Percentiles rank a stretch among this genome's conserved stretches.
These are phyloP conservation scores for Rosa hybrid DNA, from an alignment of 331 rosid genomes.

Conservation along the genomic window DNA sequence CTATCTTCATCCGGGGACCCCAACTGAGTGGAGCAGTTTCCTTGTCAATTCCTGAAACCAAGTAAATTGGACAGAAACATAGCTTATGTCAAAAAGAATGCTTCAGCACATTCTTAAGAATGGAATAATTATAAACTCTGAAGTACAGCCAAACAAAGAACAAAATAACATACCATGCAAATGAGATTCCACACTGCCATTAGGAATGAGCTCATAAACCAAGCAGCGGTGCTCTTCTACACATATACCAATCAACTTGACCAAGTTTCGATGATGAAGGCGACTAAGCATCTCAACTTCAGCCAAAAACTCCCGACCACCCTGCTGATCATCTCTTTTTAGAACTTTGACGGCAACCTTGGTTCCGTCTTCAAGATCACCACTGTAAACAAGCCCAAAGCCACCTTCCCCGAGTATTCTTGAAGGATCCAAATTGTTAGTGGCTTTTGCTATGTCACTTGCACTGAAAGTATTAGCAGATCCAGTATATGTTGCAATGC, in stretches of 20 bases:
- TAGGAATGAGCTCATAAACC: conserved; percentile 88
- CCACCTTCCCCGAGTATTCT: conserved; percentile 97
- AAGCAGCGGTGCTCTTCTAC: conserved; percentile 75
- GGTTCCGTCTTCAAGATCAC: conserved; percentile 67
- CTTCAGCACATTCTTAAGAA: conserved; percentile 4
- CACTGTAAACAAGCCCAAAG: conserved; percentile 85
- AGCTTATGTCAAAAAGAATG: conserved; percentile 14
- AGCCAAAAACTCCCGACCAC: conserved; percentile 87
- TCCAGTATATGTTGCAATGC: conserved; percentile 71
- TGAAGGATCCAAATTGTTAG: conserved; percentile 58
- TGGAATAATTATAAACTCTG: background rate
- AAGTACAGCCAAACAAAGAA: conserved; percentile 14
- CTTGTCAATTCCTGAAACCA: conserved; percentile 65
- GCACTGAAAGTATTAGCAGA: conserved; percentile 74
- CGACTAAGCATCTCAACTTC: conserved; percentile 99
- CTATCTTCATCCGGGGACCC: conserved; percentile 80
- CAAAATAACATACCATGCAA: conserved; percentile 65
- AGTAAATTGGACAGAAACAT: conserved; percentile 11
- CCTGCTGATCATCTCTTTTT: conserved; percentile 87
- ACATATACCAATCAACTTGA: conserved; percentile 90
- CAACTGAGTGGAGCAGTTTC: conserved; percentile 70
- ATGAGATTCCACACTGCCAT: conserved; percentile 94
- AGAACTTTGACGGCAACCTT: conserved; percentile 90
- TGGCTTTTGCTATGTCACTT: conserved; percentile 70
- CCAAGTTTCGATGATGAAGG: conserved; percentile 92